Evolutionary conservation across 495 filamentous ascomycete species (phyloP), one percentile per base, ranked within the genome.

Genomic region (Podospora comata): DNA sequence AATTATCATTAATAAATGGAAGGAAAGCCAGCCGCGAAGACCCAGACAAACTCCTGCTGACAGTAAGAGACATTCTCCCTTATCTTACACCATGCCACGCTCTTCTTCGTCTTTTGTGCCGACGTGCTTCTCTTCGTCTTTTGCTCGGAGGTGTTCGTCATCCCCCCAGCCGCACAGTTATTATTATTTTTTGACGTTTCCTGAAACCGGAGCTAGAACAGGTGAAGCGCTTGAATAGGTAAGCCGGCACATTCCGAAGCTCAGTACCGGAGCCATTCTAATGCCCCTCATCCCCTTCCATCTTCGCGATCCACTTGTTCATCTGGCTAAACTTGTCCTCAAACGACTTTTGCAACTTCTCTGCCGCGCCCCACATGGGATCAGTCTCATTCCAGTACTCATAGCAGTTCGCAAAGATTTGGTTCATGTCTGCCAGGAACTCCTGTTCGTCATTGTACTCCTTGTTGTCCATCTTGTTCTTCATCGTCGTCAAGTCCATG

Each of bases 401-500:
- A 71, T 76, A 83, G 70, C 82, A 85, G 70, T 85, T 85, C 11
- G 70, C 71, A 66, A 84, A 84, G 58, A 85, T 83, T 70, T 81
- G 82, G 32, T 79, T 79, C 74, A 85, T 77, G 71, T 85, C 82
- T 60, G 73, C 71, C 26, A 79, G 67, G 67, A 84, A 85, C 27
- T 83, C 77, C 32, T 76, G 69, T 44, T 83, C 80, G 67, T 76
- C 75, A 4, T 18, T 62, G 68, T 85, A 85, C 63, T 81, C 77
- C 15, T 65, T 68, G 28, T 57, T 56, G 57, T 84, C 81, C 79
- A 85, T 81, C 76, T 85, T 85, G 65, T 66, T 70, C 73, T 84
- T 84, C 74, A 84, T 79, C 1, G 81, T 85, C 60, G 67, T 76
- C 26, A 85, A 77, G 68, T 84, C 82, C 82, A 85, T 85, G 18